Conservation (phyloP, 2,329 filamentous ascomycete species). For the Anisogramma anomala region DNA sequence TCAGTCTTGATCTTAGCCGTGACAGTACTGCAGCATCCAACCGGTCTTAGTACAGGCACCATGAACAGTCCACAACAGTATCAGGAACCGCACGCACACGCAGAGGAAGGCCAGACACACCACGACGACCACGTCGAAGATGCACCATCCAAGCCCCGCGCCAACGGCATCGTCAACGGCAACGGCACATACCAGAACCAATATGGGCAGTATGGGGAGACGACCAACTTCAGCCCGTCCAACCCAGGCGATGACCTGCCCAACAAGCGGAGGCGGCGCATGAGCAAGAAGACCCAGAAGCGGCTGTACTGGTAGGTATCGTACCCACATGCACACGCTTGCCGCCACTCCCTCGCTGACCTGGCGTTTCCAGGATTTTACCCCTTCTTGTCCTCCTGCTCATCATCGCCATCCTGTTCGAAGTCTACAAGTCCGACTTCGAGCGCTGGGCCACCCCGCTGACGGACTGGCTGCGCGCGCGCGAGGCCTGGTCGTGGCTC, state of each 20-base stretch:
- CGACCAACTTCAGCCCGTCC: too few species aligned
- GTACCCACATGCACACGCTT: not conserved
- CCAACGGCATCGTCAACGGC: too few species aligned
- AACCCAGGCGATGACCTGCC: not conserved
- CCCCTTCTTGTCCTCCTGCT: not conserved
- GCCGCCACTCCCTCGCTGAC: not conserved
- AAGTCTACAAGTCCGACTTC: not conserved
- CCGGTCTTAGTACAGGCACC: too few species aligned
- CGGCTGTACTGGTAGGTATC: not conserved
- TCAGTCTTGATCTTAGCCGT: too few species aligned
- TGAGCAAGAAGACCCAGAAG: not conserved
- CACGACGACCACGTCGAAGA: too few species aligned
- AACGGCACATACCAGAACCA: too few species aligned
- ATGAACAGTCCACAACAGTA: too few species aligned
- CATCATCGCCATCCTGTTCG: not conserved
- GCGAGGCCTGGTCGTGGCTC: constrained; percentile 18
- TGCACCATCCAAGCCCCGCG: too few species aligned
- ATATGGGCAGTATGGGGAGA: too few species aligned
- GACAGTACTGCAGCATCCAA: too few species aligned
- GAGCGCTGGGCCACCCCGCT: not conserved
- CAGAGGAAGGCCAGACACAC: too few species aligned
- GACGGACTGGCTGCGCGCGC: not conserved
- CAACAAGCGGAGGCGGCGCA: not conserved
- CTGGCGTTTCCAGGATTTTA: not conserved
- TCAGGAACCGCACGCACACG: too few species aligned